phyloP scores from a whole-genome alignment of 805 yeast species.

The Peterozyma xylosa region DNA sequence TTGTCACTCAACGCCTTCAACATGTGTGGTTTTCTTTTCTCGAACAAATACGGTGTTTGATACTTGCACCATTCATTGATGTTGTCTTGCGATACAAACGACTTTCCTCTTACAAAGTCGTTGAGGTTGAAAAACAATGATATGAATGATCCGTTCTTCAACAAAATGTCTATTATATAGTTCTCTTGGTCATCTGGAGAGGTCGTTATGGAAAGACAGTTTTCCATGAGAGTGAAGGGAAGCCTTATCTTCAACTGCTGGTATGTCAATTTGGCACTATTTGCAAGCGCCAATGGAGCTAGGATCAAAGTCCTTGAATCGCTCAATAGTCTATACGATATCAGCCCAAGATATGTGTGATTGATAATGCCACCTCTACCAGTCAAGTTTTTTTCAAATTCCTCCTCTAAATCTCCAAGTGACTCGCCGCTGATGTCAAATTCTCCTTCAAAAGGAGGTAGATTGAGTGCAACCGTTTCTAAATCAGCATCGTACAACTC shows the following conservation, averaged over 20 bases:
- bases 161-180: slow-evolving; percentile 47
- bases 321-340: slow-evolving; percentile 24
- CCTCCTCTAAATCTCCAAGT: not conserved
- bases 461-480: not conserved
- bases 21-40: slow-evolving; percentile 46
- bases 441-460: not conserved
- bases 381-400: slow-evolving; percentile 8
- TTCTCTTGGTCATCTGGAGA: slow-evolving; percentile 18
- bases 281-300: slow-evolving; percentile 31
- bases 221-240: slow-evolving; percentile 26
- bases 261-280: slow-evolving; percentile 24
- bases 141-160: slow-evolving; percentile 41
- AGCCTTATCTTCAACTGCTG: slow-evolving; percentile 30
- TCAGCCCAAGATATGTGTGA: slow-evolving; percentile 16
- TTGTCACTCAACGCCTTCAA: slow-evolving; percentile 26
- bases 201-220: slow-evolving; percentile 26
- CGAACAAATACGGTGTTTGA: slow-evolving; percentile 61
- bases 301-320: slow-evolving; percentile 25
- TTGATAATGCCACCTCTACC: slow-evolving; percentile 11
- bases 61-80: slow-evolving; percentile 57
- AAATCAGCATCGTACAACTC: not conserved
- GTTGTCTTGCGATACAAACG: slow-evolving; percentile 12
- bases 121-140: slow-evolving; percentile 36
- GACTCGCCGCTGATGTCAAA: not conserved
- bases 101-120: slow-evolving; percentile 28